Base-by-base conservation (phyloP, 208 protist genomes). In the Leishmania arabica region DNA sequence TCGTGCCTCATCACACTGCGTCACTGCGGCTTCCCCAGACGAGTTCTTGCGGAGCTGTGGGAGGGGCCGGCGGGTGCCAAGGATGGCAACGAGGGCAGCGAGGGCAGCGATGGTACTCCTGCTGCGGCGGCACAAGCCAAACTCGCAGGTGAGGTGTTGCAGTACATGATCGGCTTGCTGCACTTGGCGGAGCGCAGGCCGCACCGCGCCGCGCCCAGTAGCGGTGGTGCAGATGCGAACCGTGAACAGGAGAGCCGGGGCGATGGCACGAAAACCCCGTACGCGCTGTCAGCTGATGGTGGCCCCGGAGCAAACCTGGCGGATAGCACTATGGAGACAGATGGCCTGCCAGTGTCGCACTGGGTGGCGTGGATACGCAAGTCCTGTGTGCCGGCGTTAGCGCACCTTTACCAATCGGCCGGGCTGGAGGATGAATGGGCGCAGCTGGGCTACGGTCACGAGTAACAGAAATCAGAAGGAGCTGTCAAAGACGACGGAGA, bases 131-230 rank as follows among this genome's bases (percentile, higher is more conserved):
- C 76, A 47, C 47, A 82, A 56, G 77, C 78, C 5, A 79, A 62
- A 8, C 56, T 85, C 42, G 83, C 86, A 34, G 80, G 77, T 8
- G 40, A 85, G 42, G 86, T 89, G 37, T 40, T 89, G 45, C 79
- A 85, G 68, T 89, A 89, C 80, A 83, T 85, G 49, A 75, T 89
- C 49, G 83, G 77, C 49, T 42, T 24, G 21, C 54, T 89, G 11
- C 86, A 87, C 69, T 73, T 81, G n/a, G 62, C 66, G 31, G 82
- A 76, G 49, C 81, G 51, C 76, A 42, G 53, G 47, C 31, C 19
- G 65, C 42, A 5, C 64, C 60, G 31, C 64, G 54, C 40, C 2
- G 45, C 37, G 34, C 34, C 58, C 17, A 42, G 40, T 45, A 21
- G 66, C 24, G 40, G 34, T 42, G 40, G 24, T 21, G 66, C 66